Base-by-base conservation (phyloP, 768 basidiomycete genomes). In the Chalciporus pseudorubinellus region DNA sequence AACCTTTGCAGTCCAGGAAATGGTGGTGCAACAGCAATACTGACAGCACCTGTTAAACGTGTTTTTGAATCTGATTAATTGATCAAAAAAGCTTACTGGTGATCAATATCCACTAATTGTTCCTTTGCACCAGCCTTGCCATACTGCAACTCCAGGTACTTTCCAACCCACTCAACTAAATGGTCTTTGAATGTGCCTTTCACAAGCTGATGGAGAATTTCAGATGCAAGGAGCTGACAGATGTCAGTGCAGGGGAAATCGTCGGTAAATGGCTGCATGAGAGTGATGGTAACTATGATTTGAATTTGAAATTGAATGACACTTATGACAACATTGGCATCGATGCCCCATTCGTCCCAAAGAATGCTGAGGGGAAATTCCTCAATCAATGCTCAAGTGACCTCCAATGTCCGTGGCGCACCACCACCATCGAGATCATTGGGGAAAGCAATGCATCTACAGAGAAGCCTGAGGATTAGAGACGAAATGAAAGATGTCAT, bases 171-270 rank as follows among this genome's bases (percentile, higher is more conserved):
- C 0, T 53, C 47, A 0, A 74, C 64, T 0, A 73, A 46, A 34
- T 73, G 70, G 33, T 74, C 71, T 19, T n/a, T n/a, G n/a, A n/a
- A n/a, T n/a, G n/a, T n/a, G n/a, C n/a, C n/a, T n/a, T n/a, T n/a
- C n/a, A n/a, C 72, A 57, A 72, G 12, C 46, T 71, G 68, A 54
- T 70, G 70, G 2, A 72, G 59, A 0, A 72, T 51, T 33, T 71
- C 66, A 1, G 59, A 56, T 3, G 65, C 22, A 0, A 72, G 39
- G 0, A 71, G 57, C 71, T n/a, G n/a, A n/a, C n/a, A n/a, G n/a
- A n/a, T n/a, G n/a, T n/a, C n/a, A n/a, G n/a, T n/a, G n/a, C n/a
- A n/a, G n/a, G n/a, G n/a, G n/a, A n/a, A n/a, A n/a, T n/a, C n/a
- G n/a, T n/a, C n/a, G n/a, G n/a, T n/a, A 39, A 71, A 72, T 11